These are phyloP conservation scores for Inonotus hispidus DNA, from an alignment of 1,284 basidiomycete species.

Conservation along the genomic window DNA sequence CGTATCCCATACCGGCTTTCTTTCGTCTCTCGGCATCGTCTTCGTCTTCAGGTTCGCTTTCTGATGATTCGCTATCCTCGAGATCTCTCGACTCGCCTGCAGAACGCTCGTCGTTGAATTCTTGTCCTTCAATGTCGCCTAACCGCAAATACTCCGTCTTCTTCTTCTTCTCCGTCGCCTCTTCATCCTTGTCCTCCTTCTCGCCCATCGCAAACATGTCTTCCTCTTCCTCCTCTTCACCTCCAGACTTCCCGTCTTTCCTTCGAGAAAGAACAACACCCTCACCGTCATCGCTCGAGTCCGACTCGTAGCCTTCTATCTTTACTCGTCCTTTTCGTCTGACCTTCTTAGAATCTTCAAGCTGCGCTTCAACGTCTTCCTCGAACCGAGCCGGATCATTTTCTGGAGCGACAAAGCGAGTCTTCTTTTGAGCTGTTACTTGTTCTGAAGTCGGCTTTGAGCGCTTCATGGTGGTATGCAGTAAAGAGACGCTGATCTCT, in stretches of 20 bases:
- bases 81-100: conserved; percentile 22
- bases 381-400: conserved; percentile 72
- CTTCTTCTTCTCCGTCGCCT: conserved; percentile 44
- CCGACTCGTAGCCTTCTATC: conserved; percentile 89
- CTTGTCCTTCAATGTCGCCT: conserved; percentile 94
- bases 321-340: conserved; percentile 65
- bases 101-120: conserved; percentile 63
- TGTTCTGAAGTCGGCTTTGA: conserved; percentile 12
- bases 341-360: conserved; percentile 51
- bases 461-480: conserved; percentile 13
- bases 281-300: conserved; percentile 90
- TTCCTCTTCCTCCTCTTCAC: conserved; percentile 42
- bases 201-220: conserved; percentile 84
- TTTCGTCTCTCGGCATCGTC: conserved; percentile 68
- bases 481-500: not conserved
- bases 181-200: conserved; percentile 30
- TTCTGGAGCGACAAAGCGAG: conserved; percentile 72
- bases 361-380: conserved; percentile 65
- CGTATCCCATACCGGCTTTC: conserved; percentile 89
- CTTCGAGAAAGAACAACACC: conserved; percentile 78
- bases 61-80: conserved; percentile 35
- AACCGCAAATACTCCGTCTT: conserved; percentile 76
- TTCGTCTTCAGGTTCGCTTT: conserved; percentile 66
- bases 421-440: conserved; percentile 49
- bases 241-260: conserved; percentile 40